Conservation (phyloP, 1,284 basidiomycete genomes). For the Neotropicomus parvogracilis region DNA sequence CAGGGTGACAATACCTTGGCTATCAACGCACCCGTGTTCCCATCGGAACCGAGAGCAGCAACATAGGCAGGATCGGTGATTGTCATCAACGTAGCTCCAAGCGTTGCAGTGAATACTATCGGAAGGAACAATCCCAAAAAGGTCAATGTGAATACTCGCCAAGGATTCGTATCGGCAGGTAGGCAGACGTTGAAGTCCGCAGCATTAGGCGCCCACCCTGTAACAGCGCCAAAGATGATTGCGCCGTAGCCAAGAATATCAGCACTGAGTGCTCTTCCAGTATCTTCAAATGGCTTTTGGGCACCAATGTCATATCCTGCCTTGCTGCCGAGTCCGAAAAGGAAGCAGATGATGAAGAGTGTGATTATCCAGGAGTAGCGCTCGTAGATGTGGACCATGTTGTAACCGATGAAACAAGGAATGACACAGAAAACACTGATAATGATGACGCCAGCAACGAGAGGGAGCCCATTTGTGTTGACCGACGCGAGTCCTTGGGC, state of each 20-base stretch:
- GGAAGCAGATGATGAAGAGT: constrained; percentile 52
- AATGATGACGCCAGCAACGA: constrained; percentile 45
- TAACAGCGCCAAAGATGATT: constrained; percentile 53
- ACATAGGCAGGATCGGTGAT: constrained; percentile 50
- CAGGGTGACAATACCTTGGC: constrained; percentile 44
- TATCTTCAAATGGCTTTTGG: constrained; percentile 45
- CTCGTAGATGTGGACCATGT: constrained; percentile 57
- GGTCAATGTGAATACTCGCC: constrained; percentile 51
- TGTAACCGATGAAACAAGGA: constrained; percentile 52
- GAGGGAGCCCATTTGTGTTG: constrained; percentile 39
- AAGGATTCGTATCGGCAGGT: constrained; percentile 41
- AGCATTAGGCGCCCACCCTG: constrained; percentile 49
- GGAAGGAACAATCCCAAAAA: constrained; percentile 59
- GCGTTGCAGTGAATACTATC: constrained; percentile 50
- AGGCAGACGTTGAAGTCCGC: constrained; percentile 57
- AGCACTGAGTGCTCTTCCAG: constrained; percentile 41
- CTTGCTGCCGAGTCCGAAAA: constrained; percentile 51
- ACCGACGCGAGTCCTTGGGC: constrained; percentile 47
- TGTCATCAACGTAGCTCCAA: constrained; percentile 56
- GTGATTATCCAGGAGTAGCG: constrained; percentile 60
- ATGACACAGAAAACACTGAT: constrained; percentile 42
- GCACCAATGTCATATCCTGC: constrained; percentile 48
- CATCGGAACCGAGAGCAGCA: constrained; percentile 44
- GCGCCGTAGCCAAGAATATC: constrained; percentile 56
- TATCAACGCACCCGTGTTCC: constrained; percentile 46